Conservation (phyloP, 78 protist species). For the Isochrysis galbana region DNA sequence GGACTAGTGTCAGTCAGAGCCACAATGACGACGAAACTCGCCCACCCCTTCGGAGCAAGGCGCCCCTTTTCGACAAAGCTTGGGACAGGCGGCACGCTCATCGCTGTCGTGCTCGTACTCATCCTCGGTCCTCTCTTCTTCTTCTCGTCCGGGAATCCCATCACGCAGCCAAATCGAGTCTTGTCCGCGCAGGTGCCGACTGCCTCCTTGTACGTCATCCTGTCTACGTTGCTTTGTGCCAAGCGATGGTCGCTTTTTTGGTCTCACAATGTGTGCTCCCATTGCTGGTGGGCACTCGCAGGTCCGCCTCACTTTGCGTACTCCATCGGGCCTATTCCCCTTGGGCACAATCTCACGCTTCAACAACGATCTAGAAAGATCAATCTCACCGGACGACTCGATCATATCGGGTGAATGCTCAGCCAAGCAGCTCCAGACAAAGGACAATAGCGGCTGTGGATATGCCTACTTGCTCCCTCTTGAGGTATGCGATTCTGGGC, state of each 20-base stretch:
- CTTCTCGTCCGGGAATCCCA: background rate
- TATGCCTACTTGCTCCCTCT: background rate
- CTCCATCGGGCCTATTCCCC: background rate
- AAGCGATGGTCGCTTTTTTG: no score
- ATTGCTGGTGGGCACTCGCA: no score
- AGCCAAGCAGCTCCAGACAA: background rate
- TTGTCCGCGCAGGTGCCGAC: background rate
- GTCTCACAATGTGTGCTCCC: no score
- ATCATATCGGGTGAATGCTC: background rate
- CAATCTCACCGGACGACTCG: background rate
- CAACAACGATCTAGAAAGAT: background rate
- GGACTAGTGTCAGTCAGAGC: background rate
- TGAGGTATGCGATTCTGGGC: no score
- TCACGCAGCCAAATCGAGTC: background rate
- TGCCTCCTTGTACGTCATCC: no score
- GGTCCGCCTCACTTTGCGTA: background rate
- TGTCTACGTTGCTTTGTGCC: no score
- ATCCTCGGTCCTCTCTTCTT: background rate
- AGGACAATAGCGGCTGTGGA: background rate
- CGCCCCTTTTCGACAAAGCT: background rate
- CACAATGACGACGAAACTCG: background rate
- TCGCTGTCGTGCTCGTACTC: background rate
- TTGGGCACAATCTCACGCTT: background rate
- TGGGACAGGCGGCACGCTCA: background rate
- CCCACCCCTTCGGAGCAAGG: background rate